Evolutionary conservation across 1,139 yeast genomes (phyloP), one percentile per base, ranked within the genome.

Genomic region (Lodderomyces jiufengensis): DNA sequence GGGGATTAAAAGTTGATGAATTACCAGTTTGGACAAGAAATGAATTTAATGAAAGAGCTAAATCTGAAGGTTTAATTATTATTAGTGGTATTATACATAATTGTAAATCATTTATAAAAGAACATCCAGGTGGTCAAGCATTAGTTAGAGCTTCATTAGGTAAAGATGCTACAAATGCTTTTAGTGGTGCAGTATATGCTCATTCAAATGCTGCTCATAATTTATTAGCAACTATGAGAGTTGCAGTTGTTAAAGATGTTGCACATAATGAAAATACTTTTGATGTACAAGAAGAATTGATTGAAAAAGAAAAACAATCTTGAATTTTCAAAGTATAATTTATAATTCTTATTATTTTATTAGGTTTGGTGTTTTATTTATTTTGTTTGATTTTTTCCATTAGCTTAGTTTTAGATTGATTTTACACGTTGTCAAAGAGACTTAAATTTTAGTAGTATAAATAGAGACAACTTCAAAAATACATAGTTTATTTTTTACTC

Each of bases 131-230:
- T 75, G 99, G 99, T 50, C 83, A 80, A 59, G 87, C 95, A 35
- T 75, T 92, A 50, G 71, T 92, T 47, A 73, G 78, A 57, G 84
- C 95, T 27, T 88, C 96, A 8, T 70, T 84, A 47, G 97, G 97
- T 55, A 90, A 87, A 66, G 98, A 92, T 62, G 97, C 96, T 34
- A 88, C 97, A 27, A 85, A 86, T 54, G 97, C 95, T 3, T 92
- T 92, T 75, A 88, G 88, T 60, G 98, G 98, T 55, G 97, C 96
- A 55, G 98, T 92, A 30, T 92, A 92, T 62, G 82, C 86, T 37
- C 98, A 92, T 66, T 86, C 97, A 31, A 92, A 90, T 55, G 98
- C 98, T 45, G 98, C 97, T 32, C 97, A 92, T 67, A 92, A 92
- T 66, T 69, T 92, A 62, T 78, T 92, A 57, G 95, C 97, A 23